Base-by-base conservation (phyloP, 2,329 filamentous ascomycete genomes). In the Diaporthe vaccinii region DNA sequence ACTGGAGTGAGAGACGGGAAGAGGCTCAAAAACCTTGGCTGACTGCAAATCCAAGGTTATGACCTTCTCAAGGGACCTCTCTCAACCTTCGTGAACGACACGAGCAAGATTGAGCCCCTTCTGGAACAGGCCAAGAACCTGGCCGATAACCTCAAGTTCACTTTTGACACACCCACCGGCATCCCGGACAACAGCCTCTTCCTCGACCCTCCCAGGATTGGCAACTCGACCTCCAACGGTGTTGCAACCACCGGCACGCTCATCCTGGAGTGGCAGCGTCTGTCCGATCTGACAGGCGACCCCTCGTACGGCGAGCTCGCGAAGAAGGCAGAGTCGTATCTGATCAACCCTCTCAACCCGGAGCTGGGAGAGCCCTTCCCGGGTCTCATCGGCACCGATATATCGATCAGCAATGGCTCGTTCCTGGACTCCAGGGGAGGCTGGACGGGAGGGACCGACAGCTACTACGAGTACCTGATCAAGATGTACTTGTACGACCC, bases 401-500 rank as follows among this genome's bases (percentile, higher is more conserved):
- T 98, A 53, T 87, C 91, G 78, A 88, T 95, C 76, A 81, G 85
- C 1, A 91, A 89, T 4, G 95, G 95, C 28, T 79, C 86, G 10
- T 96, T 97, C 78, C 78, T 89, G 20, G 90, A 96, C 80, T 89
- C 89, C 34, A 80, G 78, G 2, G 95, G 95, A 70, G 93, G 94
- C 59, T 98, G 95, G 95, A 89, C 90, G 53, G 94, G 93, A 69
- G 93, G 93, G 9, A 90, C 89, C 41, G 95, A 97, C 82, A 94
- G 92, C 58, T 97, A 93, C 84, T 98, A 97, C 84, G 95, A 97
- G 84, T 97, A 97, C 80, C 89, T 98, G 44, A 93, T 98, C 83
- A 98, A 98, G 86, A 96, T 97, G 94, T 97, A 92, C 80, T 84
- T 96, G 73, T 97, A 97, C 82, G 93, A 96, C 80, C 87, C 91